These are phyloP conservation scores for Aureobasidium leucospermi DNA, from an alignment of 2,329 filamentous ascomycete genomes.

Conservation along the genomic window DNA sequence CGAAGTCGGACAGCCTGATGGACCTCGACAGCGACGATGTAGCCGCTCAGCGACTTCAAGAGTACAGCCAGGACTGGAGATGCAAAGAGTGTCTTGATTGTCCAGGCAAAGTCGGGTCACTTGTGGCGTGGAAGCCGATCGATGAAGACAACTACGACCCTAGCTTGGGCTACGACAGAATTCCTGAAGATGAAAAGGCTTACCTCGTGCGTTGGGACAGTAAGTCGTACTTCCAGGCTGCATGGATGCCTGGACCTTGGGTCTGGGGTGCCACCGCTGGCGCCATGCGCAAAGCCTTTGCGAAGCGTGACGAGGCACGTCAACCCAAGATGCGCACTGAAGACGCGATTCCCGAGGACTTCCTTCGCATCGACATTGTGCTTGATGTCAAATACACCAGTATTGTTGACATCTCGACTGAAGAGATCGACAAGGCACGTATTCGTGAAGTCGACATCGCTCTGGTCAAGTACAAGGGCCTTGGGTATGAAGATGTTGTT, in stretches of 20 bases:
- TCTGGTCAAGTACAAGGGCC: conserved; percentile 84
- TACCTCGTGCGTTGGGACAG: conserved; percentile 86
- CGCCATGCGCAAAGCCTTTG: conserved; percentile 66
- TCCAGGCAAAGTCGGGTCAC: conserved; percentile 60
- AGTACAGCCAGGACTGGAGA: conserved; percentile 69
- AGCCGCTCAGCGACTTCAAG: conserved; percentile 56
- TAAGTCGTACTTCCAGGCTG: conserved; percentile 71
- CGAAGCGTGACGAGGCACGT: conserved; percentile 57
- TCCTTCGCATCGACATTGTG: conserved; percentile 78
- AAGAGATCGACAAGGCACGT: conserved; percentile 63
- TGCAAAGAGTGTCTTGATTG: conserved; percentile 69
- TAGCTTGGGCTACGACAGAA: conserved; percentile 46
- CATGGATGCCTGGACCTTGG: conserved; percentile 88
- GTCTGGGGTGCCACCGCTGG: conserved; percentile 62
- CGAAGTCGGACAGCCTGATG: conserved; percentile 36
- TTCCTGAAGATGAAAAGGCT: conserved; percentile 74
- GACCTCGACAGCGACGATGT: conserved; percentile 41
- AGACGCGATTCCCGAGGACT: conserved; percentile 84
- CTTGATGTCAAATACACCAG: conserved; percentile 67
- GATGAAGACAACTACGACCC: conserved; percentile 49
- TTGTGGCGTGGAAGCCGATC: conserved; percentile 81
- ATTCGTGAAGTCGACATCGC: conserved; percentile 66
- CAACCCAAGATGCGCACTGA: conserved; percentile 62
- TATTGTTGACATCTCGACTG: conserved; percentile 50
- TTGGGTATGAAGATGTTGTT: conserved; percentile 82